phyloP scores from a whole-genome alignment of 768 basidiomycete species.

The Trametes sanguinea region DNA sequence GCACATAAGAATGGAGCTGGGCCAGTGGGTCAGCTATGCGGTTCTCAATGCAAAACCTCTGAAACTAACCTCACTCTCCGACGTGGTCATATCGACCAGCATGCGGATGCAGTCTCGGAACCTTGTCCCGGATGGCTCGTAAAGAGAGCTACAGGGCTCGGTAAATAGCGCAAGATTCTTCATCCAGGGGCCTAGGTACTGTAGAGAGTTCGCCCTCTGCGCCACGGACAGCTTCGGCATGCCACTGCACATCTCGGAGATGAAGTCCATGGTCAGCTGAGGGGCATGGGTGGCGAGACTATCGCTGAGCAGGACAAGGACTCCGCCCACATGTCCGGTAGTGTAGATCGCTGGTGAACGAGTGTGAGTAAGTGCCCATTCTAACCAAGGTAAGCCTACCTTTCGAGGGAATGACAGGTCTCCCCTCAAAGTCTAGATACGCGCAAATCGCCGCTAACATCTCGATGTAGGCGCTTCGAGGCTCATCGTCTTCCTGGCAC shows the following conservation, averaged over 20 bases:
- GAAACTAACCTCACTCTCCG: constrained; percentile 63
- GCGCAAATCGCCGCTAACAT: constrained; percentile 76
- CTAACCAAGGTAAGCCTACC: constrained; percentile 42
- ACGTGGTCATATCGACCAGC: constrained; percentile 71
- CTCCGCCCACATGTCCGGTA: constrained; percentile 63
- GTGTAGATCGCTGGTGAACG: constrained; percentile 60
- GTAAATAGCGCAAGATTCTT: constrained; percentile 73
- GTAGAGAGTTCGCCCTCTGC: constrained; percentile 72
- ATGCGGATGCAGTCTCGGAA: constrained; percentile 82
- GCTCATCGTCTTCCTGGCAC: constrained; percentile 68
- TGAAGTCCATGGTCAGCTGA: constrained; percentile 83
- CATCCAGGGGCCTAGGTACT: constrained; percentile 89
- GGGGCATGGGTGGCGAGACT: constrained; percentile 73
- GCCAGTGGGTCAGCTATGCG: background rate
- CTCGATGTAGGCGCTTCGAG: constrained; percentile 80
- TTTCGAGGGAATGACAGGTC: constrained; percentile 67
- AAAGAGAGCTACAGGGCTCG: constrained; percentile 66
- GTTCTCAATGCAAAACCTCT: background rate
- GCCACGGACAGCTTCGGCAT: constrained; percentile 50
- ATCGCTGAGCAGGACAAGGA: constrained; percentile 68
- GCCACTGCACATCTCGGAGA: constrained; percentile 77
- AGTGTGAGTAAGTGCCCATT: background rate
- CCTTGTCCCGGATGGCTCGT: constrained; percentile 71
- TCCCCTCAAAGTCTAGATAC: constrained; percentile 77
- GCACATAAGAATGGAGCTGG: constrained; percentile 66